phyloP scores from a whole-genome alignment of 768 basidiomycete species.

The Serendipita sp. region DNA sequence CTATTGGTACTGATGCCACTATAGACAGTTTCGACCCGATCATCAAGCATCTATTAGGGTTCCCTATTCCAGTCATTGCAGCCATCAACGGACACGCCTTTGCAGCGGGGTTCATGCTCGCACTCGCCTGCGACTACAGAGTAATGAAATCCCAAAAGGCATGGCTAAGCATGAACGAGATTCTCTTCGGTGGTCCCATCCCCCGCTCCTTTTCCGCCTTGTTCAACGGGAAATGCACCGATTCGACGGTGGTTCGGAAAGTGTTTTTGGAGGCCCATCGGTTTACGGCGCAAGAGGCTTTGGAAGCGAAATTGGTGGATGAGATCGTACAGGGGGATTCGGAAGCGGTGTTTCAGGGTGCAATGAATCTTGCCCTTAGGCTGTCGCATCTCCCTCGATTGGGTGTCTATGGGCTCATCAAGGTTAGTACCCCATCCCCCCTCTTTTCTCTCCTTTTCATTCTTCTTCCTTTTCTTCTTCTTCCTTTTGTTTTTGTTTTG shows the following conservation, averaged over 20 bases:
- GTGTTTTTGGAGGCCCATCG: constrained; percentile 20
- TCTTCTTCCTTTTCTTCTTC: neutral
- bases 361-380: constrained; percentile 9
- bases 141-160: constrained; percentile 14
- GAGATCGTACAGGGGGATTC: constrained; percentile 18
- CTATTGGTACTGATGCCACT: constrained; percentile 4
- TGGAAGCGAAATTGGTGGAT: constrained; percentile 20
- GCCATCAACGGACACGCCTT: constrained; percentile 24
- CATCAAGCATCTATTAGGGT: constrained; percentile 17
- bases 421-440: constrained; percentile 6
- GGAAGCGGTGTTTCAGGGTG: constrained; percentile 11
- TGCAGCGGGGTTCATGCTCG: constrained; percentile 27
- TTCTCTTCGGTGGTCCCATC: neutral
- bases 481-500: neutral
- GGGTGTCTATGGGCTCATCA: constrained; percentile 13
- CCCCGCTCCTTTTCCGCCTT: neutral
- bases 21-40: constrained; percentile 17
- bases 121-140: constrained; percentile 25
- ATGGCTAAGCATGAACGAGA: constrained; percentile 30
- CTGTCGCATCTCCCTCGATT: constrained; percentile 7
- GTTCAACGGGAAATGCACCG: constrained; percentile 17
- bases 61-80: constrained; percentile 12
- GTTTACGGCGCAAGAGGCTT: constrained; percentile 23
- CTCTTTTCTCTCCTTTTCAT: no score
- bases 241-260: constrained; percentile 25